Percentiles rank a stretch among this genome's conserved stretches.
Conservation (phyloP, 306 rosid species). For the Phaseolus lunatus region DNA sequence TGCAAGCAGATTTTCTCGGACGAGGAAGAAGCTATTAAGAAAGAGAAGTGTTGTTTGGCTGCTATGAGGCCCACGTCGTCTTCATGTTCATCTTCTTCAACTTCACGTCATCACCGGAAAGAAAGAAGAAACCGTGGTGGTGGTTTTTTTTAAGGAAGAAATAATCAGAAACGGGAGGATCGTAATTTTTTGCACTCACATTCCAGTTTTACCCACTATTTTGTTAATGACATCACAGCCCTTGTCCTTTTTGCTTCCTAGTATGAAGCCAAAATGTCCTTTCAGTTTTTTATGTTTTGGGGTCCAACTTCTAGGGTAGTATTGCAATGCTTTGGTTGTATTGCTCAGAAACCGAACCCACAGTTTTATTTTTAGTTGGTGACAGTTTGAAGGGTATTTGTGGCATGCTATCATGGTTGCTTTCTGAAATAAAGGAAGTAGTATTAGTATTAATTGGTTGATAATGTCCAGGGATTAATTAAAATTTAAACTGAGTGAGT, state of each 20-base stretch:
- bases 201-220: slow-evolving; percentile 54
- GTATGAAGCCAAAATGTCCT: slow-evolving; percentile 67
- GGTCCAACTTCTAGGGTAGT: slow-evolving; percentile 31
- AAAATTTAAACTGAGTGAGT: background rate
- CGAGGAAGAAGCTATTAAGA: slow-evolving; percentile 67
- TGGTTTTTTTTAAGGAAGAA: slow-evolving; percentile 51
- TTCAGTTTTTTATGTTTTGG: slow-evolving; percentile 39
- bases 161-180: slow-evolving; percentile 2
- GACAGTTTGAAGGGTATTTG: slow-evolving; percentile 40
- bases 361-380: background rate
- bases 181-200: background rate
- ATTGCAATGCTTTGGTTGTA: slow-evolving; percentile 18
- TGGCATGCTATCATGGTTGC: slow-evolving; percentile 30
- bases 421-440: slow-evolving; percentile 12
- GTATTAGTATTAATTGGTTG: background rate
- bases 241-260: slow-evolving; percentile 63
- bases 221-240: slow-evolving; percentile 51
- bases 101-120: slow-evolving; percentile 53
- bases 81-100: slow-evolving; percentile 50
- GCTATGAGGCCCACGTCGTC: slow-evolving; percentile 51
- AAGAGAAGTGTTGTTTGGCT: slow-evolving; percentile 58
- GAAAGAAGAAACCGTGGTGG: slow-evolving; percentile 54
- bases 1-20: slow-evolving; percentile 88
- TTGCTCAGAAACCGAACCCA: background rate
- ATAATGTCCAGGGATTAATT: background rate